Conservation (phyloP, 2,329 filamentous ascomycete species). For the Fragosphaeria purpurea region DNA sequence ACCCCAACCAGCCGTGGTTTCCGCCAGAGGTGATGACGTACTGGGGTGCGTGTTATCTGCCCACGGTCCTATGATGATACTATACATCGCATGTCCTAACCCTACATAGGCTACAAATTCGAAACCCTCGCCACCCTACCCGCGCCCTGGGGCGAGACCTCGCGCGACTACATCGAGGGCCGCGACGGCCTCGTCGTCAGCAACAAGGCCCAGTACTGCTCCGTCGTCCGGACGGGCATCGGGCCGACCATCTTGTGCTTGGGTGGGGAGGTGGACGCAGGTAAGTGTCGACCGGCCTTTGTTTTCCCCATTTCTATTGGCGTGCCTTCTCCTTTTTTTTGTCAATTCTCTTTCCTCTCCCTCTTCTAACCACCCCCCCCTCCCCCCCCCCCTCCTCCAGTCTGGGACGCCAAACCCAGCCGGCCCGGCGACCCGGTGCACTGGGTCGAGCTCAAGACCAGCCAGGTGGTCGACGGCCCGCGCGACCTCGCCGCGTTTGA, state of each 20-base stretch:
- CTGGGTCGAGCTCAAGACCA: conserved; percentile 93
- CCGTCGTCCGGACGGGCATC: conserved; percentile 79
- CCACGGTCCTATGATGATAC: neutral
- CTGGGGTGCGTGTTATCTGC: conserved; percentile 55
- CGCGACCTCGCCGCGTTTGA: conserved; percentile 69
- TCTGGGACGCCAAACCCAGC: conserved; percentile 73
- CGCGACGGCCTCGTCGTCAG: conserved; percentile 64
- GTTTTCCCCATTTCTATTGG: neutral
- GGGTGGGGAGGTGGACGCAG: conserved; percentile 87
- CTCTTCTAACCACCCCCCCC: conserved; percentile 1
- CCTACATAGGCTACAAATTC: conserved; percentile 76
- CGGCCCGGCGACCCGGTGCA: conserved; percentile 60
- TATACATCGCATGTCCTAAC: too few relatives aligned
- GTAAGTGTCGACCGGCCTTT: conserved; percentile 33
- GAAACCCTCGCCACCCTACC: conserved; percentile 75
- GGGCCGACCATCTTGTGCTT: conserved; percentile 66
- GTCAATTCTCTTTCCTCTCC: conserved; percentile 1
- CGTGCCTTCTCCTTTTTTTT: neutral
- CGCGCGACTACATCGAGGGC: conserved; percentile 67
- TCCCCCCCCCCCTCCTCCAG: conserved; percentile 26
- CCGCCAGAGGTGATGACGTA: conserved; percentile 79
- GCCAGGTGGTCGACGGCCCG: conserved; percentile 57
- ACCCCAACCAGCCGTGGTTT: conserved; percentile 16
- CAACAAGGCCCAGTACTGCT: conserved; percentile 93
- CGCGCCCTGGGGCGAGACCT: conserved; percentile 59